Percentiles rank a stretch among this genome's conserved stretches.
These are phyloP conservation scores for Mycena crocata DNA, from an alignment of 768 basidiomycete genomes.

Conservation along the genomic window DNA sequence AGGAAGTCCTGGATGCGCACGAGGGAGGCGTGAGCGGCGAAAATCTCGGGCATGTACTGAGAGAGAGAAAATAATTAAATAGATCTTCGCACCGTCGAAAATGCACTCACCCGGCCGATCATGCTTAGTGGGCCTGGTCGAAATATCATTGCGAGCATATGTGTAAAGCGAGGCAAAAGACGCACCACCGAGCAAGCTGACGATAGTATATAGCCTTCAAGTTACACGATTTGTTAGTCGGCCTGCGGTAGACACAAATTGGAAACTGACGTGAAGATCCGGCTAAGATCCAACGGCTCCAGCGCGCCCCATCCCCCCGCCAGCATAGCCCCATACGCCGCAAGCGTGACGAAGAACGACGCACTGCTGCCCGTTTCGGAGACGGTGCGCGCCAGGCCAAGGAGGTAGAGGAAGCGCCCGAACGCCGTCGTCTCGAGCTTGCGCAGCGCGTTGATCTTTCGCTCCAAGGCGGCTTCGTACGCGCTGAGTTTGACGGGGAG, in stretches of 20 bases:
- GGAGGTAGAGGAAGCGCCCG: slow-evolving; percentile 9
- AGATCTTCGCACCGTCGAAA: slow-evolving; percentile 6
- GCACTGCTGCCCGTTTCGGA: slow-evolving; percentile 1
- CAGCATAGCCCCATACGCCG: slow-evolving; percentile 8
- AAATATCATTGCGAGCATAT: slow-evolving; percentile 7
- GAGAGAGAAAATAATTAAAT: slow-evolving; percentile 2
- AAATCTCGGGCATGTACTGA: slow-evolving; percentile 16
- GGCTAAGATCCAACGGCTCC: slow-evolving; percentile 14
- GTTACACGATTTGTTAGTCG: slow-evolving; percentile 1
- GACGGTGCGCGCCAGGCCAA: not conserved
- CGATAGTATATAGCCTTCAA: slow-evolving; percentile 13
- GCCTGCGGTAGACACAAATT: slow-evolving; percentile 1
- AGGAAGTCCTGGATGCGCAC: slow-evolving; percentile 16
- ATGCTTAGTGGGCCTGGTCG: slow-evolving; percentile 17
- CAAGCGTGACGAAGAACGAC: slow-evolving; percentile 11
- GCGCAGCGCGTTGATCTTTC: slow-evolving; percentile 11
- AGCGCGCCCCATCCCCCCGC: slow-evolving; percentile 7
- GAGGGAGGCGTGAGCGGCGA: slow-evolving; percentile 17
- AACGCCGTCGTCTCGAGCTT: slow-evolving; percentile 5
- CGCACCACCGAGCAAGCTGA: slow-evolving; percentile 10
- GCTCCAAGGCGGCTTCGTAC: slow-evolving; percentile 5
- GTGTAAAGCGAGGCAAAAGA: slow-evolving; percentile 6
- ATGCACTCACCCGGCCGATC: slow-evolving; percentile 15
- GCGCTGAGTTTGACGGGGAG: slow-evolving; percentile 20
- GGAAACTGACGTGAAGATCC: slow-evolving; percentile 9